Base-by-base conservation (phyloP, 2,329 filamentous ascomycete genomes). In the Diaporthe eres region DNA sequence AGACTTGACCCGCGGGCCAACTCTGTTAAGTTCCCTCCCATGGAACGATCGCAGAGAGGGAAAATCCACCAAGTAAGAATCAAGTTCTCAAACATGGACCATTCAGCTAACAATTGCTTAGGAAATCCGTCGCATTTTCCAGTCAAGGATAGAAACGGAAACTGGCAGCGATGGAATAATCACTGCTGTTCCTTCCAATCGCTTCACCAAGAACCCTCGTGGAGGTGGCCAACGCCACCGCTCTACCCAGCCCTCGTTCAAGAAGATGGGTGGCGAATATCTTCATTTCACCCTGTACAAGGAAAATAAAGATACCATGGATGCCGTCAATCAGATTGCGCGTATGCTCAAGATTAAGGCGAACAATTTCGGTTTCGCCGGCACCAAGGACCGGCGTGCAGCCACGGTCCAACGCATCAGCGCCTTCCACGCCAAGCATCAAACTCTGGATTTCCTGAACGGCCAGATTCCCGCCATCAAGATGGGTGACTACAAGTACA, bases 231-330 rank as follows among this genome's bases (percentile, higher is more conserved):
- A 84, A 58, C 74, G 76, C 31, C 61, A 67, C 13, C 74, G 76
- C 10, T 73, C 70, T 39, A 73, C 70, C 15, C 74, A 75, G 39
- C 74, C 74, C 12, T 77, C 76, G 3, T 77, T 77, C 25, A 73
- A 77, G 49, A 71, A 78, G 79, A 80, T 75, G 77, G 83, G 89
- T n/a, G 95, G 94, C 25, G 93, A 95, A 67, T 97, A 95, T 83
- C 86, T 98, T 19, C 95, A 98, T 83, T 98, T 98, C 83, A 96
- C 94, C 0, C 88, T 98, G 71, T 97, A 96, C 90, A 98, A 98
- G 85, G 96, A 98, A 85, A 98, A 98, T 85, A 96, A 96, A 82
- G 96, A 98, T 82, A 98, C 96, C 1, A 97, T 98, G 94, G 96
- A 98, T 80, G 93, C 95, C 0, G 88, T 97, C 72, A 93, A 91